Evolutionary conservation across 768 basidiomycete genomes (phyloP).

Genomic region (Mycena amicta): DNA sequence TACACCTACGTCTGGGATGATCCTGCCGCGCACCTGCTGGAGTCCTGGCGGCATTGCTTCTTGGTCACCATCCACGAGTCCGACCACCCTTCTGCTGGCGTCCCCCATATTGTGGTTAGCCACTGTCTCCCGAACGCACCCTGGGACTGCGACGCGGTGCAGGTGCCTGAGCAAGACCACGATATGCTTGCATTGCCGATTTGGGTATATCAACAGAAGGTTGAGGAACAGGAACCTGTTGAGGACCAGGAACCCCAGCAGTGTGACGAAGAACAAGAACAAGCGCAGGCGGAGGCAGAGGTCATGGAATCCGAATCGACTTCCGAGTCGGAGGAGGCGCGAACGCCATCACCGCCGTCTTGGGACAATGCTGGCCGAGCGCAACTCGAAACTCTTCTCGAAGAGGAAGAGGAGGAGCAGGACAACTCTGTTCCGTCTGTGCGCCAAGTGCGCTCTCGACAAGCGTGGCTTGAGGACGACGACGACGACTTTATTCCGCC

Average conservation of each 20-base stretch:
- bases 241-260: too few relatives aligned
- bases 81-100: constrained; percentile 37
- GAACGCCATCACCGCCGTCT: constrained; percentile 21
- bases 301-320: constrained; percentile 13
- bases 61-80: constrained; percentile 48
- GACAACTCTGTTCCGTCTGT: constrained; percentile 5
- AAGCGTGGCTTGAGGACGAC: constrained; percentile 14
- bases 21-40: constrained; percentile 39
- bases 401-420: constrained; percentile 7
- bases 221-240: background rate
- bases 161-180: constrained; percentile 10
- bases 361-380: constrained; percentile 1
- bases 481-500: constrained; percentile 10
- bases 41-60: constrained; percentile 20
- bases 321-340: constrained; percentile 15
- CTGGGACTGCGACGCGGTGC: constrained; percentile 24
- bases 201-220: constrained; percentile 4
- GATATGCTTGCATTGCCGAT: constrained; percentile 2
- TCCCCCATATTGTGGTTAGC: constrained; percentile 50
- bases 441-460: constrained; percentile 8
- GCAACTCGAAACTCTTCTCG: constrained; percentile 3
- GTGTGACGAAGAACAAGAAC: background rate
- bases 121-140: constrained; percentile 41
- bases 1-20: constrained; percentile 48
- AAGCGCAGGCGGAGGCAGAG: background rate